Evolutionary conservation across 768 basidiomycete genomes (phyloP).

Genomic region (Naganishia kalamii): DNA sequence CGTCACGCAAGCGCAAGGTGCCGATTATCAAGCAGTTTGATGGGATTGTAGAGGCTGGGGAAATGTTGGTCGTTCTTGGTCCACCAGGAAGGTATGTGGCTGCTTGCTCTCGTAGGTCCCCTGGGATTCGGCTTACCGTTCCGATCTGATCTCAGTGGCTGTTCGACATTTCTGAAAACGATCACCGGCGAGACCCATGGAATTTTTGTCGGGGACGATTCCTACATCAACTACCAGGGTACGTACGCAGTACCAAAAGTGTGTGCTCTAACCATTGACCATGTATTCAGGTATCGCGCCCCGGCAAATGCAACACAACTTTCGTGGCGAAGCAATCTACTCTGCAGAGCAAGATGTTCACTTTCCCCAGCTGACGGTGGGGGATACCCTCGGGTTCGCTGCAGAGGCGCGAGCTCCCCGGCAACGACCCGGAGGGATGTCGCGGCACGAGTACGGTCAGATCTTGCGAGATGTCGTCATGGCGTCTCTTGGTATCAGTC

Average conservation of each 20-base stretch:
- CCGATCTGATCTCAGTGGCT: conserved; percentile 35
- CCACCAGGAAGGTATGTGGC: conserved; percentile 49
- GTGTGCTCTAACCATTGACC: neutral
- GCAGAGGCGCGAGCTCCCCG: conserved; percentile 17
- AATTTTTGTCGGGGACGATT: conserved; percentile 36
- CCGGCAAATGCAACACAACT: conserved; percentile 51
- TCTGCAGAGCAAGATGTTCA: conserved; percentile 48
- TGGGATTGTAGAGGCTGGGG: conserved; percentile 61
- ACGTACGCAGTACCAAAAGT: conserved; percentile 2
- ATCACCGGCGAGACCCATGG: conserved; percentile 49
- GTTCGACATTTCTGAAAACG: conserved; percentile 53
- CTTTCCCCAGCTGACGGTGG: conserved; percentile 46
- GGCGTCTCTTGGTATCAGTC: conserved; percentile 69
- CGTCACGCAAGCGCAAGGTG: conserved; percentile 35
- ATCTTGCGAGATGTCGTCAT: conserved; percentile 54
- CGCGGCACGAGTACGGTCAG: conserved; percentile 46
- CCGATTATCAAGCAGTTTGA: conserved; percentile 60
- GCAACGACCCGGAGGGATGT: conserved; percentile 32
- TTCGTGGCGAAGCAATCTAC: conserved; percentile 49
- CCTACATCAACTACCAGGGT: conserved; percentile 44
- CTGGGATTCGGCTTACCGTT: neutral
- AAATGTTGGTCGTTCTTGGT: conserved; percentile 62
- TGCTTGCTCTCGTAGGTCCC: neutral
- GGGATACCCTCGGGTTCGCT: conserved; percentile 40
- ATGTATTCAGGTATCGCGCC: conserved; percentile 49